These are phyloP conservation scores for Neopestalotiopsis sp. DNA, from an alignment of 2,329 filamentous ascomycete species.

Conservation along the genomic window DNA sequence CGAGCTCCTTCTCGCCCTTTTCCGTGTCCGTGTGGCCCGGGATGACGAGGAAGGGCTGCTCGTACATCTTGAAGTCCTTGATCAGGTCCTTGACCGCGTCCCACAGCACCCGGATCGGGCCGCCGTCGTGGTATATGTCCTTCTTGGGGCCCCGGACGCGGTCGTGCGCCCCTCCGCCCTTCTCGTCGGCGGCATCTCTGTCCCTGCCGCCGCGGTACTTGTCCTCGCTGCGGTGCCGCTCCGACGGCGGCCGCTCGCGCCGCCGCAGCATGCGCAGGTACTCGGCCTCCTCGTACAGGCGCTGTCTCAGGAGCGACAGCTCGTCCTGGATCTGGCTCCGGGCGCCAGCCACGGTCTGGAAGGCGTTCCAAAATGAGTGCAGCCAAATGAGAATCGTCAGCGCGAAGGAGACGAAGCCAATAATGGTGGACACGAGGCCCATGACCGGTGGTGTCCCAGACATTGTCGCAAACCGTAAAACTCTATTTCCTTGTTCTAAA, in stretches of 20 bases:
- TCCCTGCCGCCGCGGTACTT: not conserved
- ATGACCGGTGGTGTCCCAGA: not conserved
- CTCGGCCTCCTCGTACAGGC: slow-evolving; percentile 12
- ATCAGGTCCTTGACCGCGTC: slow-evolving; percentile 17
- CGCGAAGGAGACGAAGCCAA: slow-evolving; percentile 16
- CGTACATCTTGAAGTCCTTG: slow-evolving; percentile 11
- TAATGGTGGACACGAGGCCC: slow-evolving; percentile 2
- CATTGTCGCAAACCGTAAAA: slow-evolving; percentile 3
- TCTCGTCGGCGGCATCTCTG: not conserved
- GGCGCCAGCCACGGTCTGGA: slow-evolving; percentile 7
- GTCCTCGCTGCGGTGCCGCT: not conserved
- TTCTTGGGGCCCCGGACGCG: not conserved
- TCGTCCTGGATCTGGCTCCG: slow-evolving; percentile 17
- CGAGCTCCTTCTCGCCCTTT: slow-evolving; percentile 6
- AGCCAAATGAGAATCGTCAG: slow-evolving; percentile 17
- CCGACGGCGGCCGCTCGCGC: not conserved
- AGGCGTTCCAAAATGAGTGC: slow-evolving; percentile 16
- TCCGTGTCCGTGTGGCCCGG: slow-evolving; percentile 12
- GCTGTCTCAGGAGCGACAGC: slow-evolving; percentile 14
- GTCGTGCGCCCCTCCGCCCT: not conserved
- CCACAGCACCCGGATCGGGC: slow-evolving; percentile 6
- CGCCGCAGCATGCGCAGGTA: slow-evolving; percentile 13
- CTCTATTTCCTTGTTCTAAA: not conserved
- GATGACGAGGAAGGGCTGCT: slow-evolving; percentile 14
- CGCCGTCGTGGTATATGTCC: slow-evolving; percentile 7